phyloP scores from a whole-genome alignment of 768 basidiomycete species.

The Sarcodon aspratus region DNA sequence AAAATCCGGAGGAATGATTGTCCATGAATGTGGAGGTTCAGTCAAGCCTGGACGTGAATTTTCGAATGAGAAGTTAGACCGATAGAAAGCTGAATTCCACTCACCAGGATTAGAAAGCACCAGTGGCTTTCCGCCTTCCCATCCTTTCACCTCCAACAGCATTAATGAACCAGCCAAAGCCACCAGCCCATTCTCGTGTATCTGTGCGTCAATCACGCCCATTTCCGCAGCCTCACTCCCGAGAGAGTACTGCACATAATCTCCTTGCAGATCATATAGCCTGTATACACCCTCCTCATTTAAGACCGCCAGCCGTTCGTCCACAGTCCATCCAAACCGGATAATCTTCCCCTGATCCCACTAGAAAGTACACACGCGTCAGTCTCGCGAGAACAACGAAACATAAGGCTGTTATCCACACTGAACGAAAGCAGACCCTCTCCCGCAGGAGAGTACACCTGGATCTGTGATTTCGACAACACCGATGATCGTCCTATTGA shows the following conservation, averaged over 20 bases:
- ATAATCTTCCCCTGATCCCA: constrained; percentile 87
- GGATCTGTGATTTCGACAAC: constrained; percentile 70
- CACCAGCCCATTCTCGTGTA: constrained; percentile 82
- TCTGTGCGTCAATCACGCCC: constrained; percentile 76
- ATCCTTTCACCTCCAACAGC: constrained; percentile 80
- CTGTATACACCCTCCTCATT: constrained; percentile 92
- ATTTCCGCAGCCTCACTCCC: constrained; percentile 74
- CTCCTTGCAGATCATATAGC: constrained; percentile 77
- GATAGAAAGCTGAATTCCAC: constrained; percentile 13
- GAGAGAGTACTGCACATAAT: constrained; percentile 78
- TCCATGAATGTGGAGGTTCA: constrained; percentile 77
- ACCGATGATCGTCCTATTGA: constrained; percentile 49
- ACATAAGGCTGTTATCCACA: constrained; percentile 37
- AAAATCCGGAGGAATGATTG: constrained; percentile 80
- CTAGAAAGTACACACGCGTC: constrained; percentile 26
- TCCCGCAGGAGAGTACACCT: constrained; percentile 81
- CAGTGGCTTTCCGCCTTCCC: constrained; percentile 70
- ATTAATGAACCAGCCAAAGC: constrained; percentile 68
- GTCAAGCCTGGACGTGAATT: constrained; percentile 41
- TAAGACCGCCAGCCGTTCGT: constrained; percentile 73
- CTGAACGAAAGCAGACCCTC: constrained; percentile 55
- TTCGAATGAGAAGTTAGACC: constrained; percentile 1
- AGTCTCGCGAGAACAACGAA: background rate
- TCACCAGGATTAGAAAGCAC: constrained; percentile 65
- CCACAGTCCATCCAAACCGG: constrained; percentile 74